Base-by-base conservation (phyloP, 2,329 filamentous ascomycete genomes). In the Alternaria ethzedia region DNA sequence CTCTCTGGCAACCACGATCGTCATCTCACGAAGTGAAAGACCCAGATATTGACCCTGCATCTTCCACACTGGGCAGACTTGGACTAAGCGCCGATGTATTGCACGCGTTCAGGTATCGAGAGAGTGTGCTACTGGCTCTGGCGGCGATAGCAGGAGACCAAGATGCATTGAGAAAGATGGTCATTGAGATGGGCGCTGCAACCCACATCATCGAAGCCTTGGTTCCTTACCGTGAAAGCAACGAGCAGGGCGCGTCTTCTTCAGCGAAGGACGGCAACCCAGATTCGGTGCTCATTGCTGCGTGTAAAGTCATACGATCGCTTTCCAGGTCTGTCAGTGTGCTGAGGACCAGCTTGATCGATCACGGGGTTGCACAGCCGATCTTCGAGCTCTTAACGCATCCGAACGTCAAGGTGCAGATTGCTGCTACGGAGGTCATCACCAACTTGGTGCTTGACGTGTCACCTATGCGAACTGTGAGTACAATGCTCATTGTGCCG, bases 381-480 rank as follows among this genome's bases (percentile, higher is more conserved):
- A 83, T 97, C 8, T 91, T 94, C 69, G 84, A 85, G 28, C 88
- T 97, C 49, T 84, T 98, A 67, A 88, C 86, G 61, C 91, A 96
- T 78, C 85, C 86, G 7, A 88, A 96, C 69, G 82, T 93, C 30
- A 89, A 95, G 56, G 90, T 98, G 5, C 91, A 94, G 75, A 90
- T 96, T 75, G 93, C 94, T 52, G 93, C 95, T 6, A 96, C 93
- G 0, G 90, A 91, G 36, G 90, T 91, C 7, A 87, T 96, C 43
- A 93, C 90, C 71, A 99, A 99, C 78, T 81, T 99, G 52, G 87
- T 97, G 6, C 85, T 94, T 50, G 93, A 97, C 66, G 92, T 96
- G 71, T 97, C 94, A 75, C 94, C 96, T 1, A 94, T 97, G 88
- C 90, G 93, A 79, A 89, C 93, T 78, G 93, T 95, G 79, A 83